Conservation (phyloP, 1,139 yeast species). For the Candida sanyaensis region DNA sequence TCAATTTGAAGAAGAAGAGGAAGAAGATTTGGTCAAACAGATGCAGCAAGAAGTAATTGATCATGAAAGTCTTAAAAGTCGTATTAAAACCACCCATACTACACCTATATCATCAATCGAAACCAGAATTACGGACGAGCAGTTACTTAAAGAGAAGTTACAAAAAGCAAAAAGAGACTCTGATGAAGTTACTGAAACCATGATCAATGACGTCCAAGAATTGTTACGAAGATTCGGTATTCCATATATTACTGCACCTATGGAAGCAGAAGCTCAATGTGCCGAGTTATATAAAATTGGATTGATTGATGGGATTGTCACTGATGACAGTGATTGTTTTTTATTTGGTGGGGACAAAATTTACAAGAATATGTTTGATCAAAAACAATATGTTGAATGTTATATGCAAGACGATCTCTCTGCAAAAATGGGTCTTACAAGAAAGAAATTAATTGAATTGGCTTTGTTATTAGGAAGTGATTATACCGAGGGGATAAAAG, state of each 20-base stretch:
- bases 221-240: conserved; percentile 84
- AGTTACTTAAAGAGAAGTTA: conserved; percentile 57
- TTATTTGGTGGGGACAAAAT: conserved; percentile 86
- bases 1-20: conserved; percentile 78
- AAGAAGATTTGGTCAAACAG: conserved; percentile 60
- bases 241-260: conserved; percentile 92
- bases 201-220: conserved; percentile 91
- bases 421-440: conserved; percentile 63
- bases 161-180: conserved; percentile 79
- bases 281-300: conserved; percentile 68
- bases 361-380: conserved; percentile 93
- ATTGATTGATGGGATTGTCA: conserved; percentile 91
- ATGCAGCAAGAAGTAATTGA: conserved; percentile 71
- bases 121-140: conserved; percentile 52
- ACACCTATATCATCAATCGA: conserved; percentile 21
- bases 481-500: conserved; percentile 88
- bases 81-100: conserved; percentile 35
- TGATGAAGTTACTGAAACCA: conserved; percentile 83
- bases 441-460: conserved; percentile 67
- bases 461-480: conserved; percentile 90
- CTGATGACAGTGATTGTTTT: conserved; percentile 98
- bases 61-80: conserved; percentile 61
- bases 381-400: conserved; percentile 88
- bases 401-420: conserved; percentile 65
- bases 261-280: conserved; percentile 99